phyloP scores from a whole-genome alignment of 2,329 filamentous ascomycete genomes.

The Diaporthe vaccinii region DNA sequence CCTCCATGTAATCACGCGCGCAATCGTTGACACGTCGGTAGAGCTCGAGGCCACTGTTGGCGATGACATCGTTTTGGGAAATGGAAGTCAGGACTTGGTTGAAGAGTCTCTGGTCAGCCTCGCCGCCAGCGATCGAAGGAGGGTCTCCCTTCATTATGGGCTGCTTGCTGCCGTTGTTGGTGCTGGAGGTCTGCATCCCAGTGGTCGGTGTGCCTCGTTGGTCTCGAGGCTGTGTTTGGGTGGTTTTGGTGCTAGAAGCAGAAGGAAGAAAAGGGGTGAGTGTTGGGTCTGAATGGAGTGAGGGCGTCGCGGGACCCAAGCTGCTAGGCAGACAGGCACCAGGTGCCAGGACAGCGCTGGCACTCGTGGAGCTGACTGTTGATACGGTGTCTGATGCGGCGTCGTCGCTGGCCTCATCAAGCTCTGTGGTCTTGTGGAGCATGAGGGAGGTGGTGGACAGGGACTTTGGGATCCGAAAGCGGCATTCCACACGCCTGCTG shows the following conservation, averaged over 20 bases:
- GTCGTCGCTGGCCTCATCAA: not conserved
- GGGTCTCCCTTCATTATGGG: not conserved
- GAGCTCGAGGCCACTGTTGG: not conserved
- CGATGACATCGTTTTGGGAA: constrained; percentile 19
- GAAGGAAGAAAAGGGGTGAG: too few relatives aligned
- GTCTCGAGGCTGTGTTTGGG: not conserved
- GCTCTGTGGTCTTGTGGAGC: not conserved
- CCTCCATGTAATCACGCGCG: constrained; percentile 2
- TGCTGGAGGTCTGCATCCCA: not conserved
- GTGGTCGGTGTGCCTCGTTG: not conserved
- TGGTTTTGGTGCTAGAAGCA: not conserved
- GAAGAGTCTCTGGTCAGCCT: constrained; percentile 4
- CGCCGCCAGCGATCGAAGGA: not conserved
- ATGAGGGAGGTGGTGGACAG: constrained; percentile 12
- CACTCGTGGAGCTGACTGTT: constrained; percentile 1
- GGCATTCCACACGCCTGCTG: not conserved
- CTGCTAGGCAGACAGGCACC: not conserved
- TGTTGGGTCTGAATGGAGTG: not conserved
- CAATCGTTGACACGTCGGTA: constrained; percentile 7
- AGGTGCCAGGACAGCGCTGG: not conserved
- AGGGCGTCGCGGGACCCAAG: not conserved
- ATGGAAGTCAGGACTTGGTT: not conserved
- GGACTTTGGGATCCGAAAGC: constrained; percentile 5
- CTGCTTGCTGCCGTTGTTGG: not conserved
- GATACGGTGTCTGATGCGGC: not conserved